Percentiles rank a stretch among this genome's conserved stretches.
Evolutionary conservation across 306 rosid genomes (phyloP).

Genomic region (Cicer yamashitae): DNA sequence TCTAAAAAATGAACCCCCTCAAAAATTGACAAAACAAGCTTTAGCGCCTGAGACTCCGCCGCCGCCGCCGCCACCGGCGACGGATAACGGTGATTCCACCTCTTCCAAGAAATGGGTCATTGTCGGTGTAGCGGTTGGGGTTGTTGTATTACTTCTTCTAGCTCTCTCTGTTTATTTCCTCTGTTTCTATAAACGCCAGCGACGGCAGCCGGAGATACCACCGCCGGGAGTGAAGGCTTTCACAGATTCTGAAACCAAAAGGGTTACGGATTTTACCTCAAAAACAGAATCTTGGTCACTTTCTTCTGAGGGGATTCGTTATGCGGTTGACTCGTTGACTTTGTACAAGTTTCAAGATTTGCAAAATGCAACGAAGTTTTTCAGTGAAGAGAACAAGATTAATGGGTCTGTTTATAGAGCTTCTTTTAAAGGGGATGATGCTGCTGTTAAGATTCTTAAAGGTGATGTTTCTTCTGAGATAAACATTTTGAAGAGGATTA

Average conservation of each 20-base stretch:
- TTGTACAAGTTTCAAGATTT: slow-evolving; percentile 58
- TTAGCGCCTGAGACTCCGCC: slow-evolving; percentile 34
- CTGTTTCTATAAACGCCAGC: slow-evolving; percentile 32
- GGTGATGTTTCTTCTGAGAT: slow-evolving; percentile 75
- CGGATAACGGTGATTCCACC: neutral
- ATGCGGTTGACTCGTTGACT: slow-evolving; percentile 65
- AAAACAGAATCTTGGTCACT: slow-evolving; percentile 47
- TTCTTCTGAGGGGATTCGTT: slow-evolving; percentile 57
- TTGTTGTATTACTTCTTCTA: slow-evolving; percentile 42
- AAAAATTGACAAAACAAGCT: neutral
- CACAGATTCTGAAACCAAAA: slow-evolving; percentile 20
- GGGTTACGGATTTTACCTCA: slow-evolving; percentile 1
- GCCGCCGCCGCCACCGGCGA: neutral
- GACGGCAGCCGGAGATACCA: neutral
- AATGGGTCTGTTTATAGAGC: slow-evolving; percentile 70
- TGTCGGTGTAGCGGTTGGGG: slow-evolving; percentile 58
- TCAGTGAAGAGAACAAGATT: slow-evolving; percentile 59
- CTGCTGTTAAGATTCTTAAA: slow-evolving; percentile 70
- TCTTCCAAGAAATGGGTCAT: slow-evolving; percentile 60
- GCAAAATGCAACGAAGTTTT: slow-evolving; percentile 55
- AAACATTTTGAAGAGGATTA: slow-evolving; percentile 65
- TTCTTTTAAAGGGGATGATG: slow-evolving; percentile 69
- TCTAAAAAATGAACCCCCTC: slow-evolving; percentile 52
- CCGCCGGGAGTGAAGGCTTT: slow-evolving; percentile 4
- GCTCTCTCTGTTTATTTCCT: slow-evolving; percentile 37